These are phyloP conservation scores for Leersia perrieri DNA, from an alignment of 176 grass and related monocot genomes.

Conservation along the genomic window DNA sequence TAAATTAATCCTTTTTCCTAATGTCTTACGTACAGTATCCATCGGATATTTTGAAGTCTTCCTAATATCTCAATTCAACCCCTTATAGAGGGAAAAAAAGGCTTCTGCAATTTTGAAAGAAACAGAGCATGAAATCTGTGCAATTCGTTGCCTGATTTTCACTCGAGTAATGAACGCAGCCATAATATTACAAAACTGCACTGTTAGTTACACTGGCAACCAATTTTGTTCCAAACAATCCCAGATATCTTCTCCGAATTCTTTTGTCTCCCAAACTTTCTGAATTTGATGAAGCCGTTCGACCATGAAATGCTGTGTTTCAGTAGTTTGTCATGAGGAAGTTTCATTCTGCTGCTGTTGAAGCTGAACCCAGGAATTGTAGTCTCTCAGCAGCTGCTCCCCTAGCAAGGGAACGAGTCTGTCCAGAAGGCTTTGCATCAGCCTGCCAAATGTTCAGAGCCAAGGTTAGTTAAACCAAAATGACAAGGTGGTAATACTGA, in stretches of 20 bases:
- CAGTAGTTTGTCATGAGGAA: not conserved
- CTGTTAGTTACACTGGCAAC: not conserved
- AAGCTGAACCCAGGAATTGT: conserved; percentile 56
- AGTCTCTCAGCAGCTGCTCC: conserved; percentile 76
- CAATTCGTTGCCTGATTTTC: not conserved
- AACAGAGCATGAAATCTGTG: not conserved
- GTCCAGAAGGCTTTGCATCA: conserved; percentile 88
- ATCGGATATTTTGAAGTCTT: no score
- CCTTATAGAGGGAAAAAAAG: no score
- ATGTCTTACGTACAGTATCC: no score
- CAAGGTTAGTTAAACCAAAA: conserved; percentile 2
- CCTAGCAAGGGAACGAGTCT: conserved; percentile 78
- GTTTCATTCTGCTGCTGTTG: conserved; percentile 39
- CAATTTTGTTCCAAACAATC: not conserved
- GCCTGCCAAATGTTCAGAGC: conserved; percentile 24
- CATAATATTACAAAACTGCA: not conserved
- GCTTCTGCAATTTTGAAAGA: not conserved
- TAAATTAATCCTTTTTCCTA: no score
- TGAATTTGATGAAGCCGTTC: not conserved
- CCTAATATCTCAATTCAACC: no score
- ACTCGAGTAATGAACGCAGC: not conserved
- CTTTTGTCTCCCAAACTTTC: not conserved
- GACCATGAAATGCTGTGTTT: not conserved
- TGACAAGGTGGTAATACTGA: not conserved
- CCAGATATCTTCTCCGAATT: not conserved